Percentiles rank a stretch among this genome's conserved stretches.
These are phyloP conservation scores for Vairimorpha apis DNA, from an alignment of 371 early-diverging fungal genomes.

Conservation along the genomic window DNA sequence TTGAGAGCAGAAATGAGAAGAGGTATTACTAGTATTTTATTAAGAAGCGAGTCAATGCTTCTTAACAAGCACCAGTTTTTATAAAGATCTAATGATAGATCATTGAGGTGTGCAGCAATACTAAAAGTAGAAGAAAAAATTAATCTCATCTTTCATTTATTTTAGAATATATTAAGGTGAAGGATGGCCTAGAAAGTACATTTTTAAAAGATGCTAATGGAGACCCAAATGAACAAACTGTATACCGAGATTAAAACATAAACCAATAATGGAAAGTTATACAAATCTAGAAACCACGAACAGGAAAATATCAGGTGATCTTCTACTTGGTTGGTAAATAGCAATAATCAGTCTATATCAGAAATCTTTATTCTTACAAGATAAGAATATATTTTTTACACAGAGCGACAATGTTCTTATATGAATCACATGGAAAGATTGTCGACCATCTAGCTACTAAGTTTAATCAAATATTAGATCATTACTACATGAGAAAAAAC, in stretches of 20 bases:
- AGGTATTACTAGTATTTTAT: no score
- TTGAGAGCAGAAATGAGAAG: no score
- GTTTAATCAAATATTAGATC: not conserved
- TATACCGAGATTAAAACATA: not conserved
- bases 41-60: no score
- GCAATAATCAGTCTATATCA: conserved; percentile 2
- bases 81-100: no score
- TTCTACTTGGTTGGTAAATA: conserved; percentile 7
- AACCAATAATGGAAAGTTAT: conserved; percentile 2
- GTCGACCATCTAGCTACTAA: conserved; percentile 14
- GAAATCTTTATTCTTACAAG: not conserved
- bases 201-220: no score
- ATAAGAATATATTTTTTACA: conserved; percentile 1
- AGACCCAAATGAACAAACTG: not conserved
- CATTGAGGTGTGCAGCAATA: no score
- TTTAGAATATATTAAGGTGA: no score
- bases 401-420: not conserved
- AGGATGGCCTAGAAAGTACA: no score
- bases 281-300: not conserved
- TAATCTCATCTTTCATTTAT: no score
- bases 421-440: not conserved
- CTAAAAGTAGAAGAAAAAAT: no score
- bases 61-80: no score
- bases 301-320: not conserved
- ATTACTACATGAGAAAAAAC: not conserved